Evolutionary conservation across 257 asterid species (phyloP).

Genomic region (Ballota nigra): DNA sequence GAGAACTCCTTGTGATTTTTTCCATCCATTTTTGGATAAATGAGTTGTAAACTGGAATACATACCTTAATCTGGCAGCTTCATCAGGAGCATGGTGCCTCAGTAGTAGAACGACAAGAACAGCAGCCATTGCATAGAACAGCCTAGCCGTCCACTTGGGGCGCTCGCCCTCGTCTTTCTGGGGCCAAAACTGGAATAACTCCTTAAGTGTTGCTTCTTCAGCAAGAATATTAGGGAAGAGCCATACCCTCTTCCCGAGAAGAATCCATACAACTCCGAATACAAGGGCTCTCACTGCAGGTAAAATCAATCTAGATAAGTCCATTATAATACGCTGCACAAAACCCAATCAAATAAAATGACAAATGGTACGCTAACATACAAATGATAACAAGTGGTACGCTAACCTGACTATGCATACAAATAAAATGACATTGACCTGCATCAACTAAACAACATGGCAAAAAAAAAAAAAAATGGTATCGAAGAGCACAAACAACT

Average conservation of each 20-base stretch:
- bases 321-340: background rate
- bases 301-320: background rate
- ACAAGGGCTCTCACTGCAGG: conserved; percentile 79
- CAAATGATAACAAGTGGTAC: background rate
- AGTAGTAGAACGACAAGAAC: conserved; percentile 60
- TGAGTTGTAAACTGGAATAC: conserved; percentile 5
- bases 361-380: background rate
- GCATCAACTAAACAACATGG: background rate
- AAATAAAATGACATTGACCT: background rate
- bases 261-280: conserved; percentile 77
- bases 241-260: conserved; percentile 92
- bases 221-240: conserved; percentile 99
- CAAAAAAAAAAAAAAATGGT: background rate
- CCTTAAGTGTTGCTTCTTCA: conserved; percentile 96
- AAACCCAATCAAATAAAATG: background rate
- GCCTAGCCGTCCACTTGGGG: conserved; percentile 96
- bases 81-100: conserved; percentile 99
- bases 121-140: conserved; percentile 67
- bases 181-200: conserved; percentile 98
- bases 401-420: background rate
- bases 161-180: conserved; percentile 87
- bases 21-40: background rate
- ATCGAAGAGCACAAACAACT: background rate
- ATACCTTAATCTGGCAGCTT: conserved; percentile 99
- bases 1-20: background rate